phyloP scores from a whole-genome alignment of 2,329 filamentous ascomycete genomes.

The Aspergillus amoenus region DNA sequence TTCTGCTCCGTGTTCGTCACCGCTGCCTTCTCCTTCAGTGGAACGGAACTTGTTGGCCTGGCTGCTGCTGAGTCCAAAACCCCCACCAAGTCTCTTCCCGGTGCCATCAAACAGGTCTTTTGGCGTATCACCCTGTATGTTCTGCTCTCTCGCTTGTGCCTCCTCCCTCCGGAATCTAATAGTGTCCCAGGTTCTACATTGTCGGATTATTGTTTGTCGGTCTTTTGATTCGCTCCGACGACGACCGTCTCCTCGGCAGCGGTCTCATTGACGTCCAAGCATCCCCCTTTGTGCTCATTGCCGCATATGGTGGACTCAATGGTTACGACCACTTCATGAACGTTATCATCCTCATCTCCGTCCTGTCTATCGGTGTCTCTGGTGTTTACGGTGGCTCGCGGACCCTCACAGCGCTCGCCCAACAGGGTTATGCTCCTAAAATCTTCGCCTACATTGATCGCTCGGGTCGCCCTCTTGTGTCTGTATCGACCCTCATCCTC shows the following conservation, averaged over 20 bases:
- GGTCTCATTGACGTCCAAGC: conserved; percentile 44
- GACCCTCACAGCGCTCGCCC: conserved; percentile 55
- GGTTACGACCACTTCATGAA: conserved; percentile 67
- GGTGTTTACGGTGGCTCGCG: conserved; percentile 59
- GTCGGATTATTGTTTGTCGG: conserved; percentile 48
- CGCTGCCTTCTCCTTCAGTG: conserved; percentile 46
- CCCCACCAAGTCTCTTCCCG: conserved; percentile 68
- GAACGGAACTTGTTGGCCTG: conserved; percentile 72
- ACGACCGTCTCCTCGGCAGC: conserved; percentile 42
- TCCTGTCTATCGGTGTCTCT: conserved; percentile 60
- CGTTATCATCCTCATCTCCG: conserved; percentile 62
- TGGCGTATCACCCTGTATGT: conserved; percentile 47
- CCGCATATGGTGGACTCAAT: conserved; percentile 59
- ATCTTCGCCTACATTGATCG: conserved; percentile 48
- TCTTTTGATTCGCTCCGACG: conserved; percentile 44
- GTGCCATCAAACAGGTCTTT: conserved; percentile 51
- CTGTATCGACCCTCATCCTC: conserved; percentile 40
- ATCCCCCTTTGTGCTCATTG: conserved; percentile 67
- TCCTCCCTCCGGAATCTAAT: neutral
- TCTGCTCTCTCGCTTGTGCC: neutral
- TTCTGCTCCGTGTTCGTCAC: conserved; percentile 52
- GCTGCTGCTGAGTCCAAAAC: conserved; percentile 72
- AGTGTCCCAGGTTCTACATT: conserved; percentile 44
- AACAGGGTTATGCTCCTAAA: conserved; percentile 46
- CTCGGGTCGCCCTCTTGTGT: conserved; percentile 45